These are phyloP conservation scores for Arthrobotrys sinensis DNA, from an alignment of 2,329 filamentous ascomycete genomes.

Conservation along the genomic window DNA sequence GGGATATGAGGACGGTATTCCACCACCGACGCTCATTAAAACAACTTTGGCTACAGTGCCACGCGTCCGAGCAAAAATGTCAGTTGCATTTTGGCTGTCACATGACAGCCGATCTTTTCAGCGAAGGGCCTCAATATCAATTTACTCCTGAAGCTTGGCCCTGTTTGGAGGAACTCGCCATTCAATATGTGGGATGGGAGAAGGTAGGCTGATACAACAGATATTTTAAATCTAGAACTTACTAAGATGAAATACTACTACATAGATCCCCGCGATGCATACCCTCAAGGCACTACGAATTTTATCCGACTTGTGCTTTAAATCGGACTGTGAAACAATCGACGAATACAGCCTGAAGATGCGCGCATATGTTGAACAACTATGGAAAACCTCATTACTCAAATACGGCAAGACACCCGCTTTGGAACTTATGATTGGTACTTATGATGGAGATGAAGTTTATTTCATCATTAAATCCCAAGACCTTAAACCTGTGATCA, in stretches of 20 bases:
- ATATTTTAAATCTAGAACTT: background rate
- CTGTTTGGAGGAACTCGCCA: constrained; percentile 37
- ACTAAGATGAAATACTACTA: background rate
- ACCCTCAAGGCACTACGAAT: constrained; percentile 3
- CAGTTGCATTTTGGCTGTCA: background rate
- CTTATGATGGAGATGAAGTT: constrained; percentile 8
- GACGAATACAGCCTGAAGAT: background rate
- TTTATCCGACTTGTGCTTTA: constrained; percentile 1
- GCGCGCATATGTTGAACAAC: background rate
- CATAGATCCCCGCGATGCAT: constrained; percentile 13
- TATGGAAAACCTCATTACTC: background rate
- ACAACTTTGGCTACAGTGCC: constrained; percentile 42
- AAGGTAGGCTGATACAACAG: constrained; percentile 13
- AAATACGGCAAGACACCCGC: background rate
- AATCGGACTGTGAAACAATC: constrained; percentile 19
- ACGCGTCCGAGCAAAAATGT: background rate
- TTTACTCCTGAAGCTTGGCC: constrained; percentile 36
- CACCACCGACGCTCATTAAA: constrained; percentile 23
- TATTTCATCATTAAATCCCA: constrained; percentile 12
- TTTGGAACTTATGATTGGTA: background rate
- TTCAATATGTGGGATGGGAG: constrained; percentile 29
- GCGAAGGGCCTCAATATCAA: constrained; percentile 4
- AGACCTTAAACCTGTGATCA: background rate
- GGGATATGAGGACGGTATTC: constrained; percentile 32
- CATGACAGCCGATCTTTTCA: constrained; percentile 27